Evolutionary conservation across 768 basidiomycete species (phyloP).

Genomic region (Tricholoma matsutake): DNA sequence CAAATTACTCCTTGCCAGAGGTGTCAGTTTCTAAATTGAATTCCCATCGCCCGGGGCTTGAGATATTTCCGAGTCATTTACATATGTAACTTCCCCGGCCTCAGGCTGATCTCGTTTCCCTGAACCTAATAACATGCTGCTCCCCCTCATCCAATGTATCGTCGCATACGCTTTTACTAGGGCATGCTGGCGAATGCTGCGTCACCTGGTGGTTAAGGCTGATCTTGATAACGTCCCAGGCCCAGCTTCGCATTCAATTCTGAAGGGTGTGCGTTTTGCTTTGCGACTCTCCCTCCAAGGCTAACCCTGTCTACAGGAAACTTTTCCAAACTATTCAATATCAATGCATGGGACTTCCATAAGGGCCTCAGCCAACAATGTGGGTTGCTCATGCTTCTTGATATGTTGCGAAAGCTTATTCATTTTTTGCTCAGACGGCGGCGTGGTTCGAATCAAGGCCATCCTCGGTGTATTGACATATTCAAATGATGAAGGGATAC

Average conservation of each 20-base stretch:
- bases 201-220: slow-evolving; percentile 14
- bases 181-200: slow-evolving; percentile 16
- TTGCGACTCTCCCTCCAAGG: background rate
- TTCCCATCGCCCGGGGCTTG: no score
- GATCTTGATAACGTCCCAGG: slow-evolving; percentile 35
- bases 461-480: slow-evolving; percentile 13
- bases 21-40: no score
- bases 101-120: no score
- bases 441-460: slow-evolving; percentile 14
- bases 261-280: slow-evolving; percentile 21
- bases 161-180: slow-evolving; percentile 9
- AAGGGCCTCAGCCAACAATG: background rate
- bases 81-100: no score
- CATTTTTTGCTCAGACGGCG: slow-evolving; percentile 12
- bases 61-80: no score
- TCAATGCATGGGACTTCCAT: background rate
- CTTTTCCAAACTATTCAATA: background rate
- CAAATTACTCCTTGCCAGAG: no score
- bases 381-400: background rate
- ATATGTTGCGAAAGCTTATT: background rate
- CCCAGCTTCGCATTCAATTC: slow-evolving; percentile 26
- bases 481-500: background rate
- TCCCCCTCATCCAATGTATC: background rate
- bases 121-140: background rate
- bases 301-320: background rate